Conservation (phyloP, 306 rosid species). For the Chamaecrista fasciculata region DNA sequence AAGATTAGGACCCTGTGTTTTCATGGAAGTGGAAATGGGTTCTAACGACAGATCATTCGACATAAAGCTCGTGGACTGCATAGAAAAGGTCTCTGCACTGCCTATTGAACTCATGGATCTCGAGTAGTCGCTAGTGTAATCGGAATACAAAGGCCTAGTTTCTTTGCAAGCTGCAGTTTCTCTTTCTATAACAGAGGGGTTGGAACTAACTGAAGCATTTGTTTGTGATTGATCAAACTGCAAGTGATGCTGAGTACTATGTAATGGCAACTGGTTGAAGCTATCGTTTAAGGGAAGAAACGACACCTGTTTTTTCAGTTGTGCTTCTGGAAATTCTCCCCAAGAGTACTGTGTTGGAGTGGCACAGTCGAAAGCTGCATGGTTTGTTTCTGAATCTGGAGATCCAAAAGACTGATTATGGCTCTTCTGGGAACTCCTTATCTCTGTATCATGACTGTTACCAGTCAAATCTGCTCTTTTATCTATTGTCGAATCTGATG, state of each 20-base stretch:
- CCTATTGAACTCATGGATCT: slow-evolving; percentile 35
- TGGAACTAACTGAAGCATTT: slow-evolving; percentile 42
- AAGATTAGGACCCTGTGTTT: slow-evolving; percentile 39
- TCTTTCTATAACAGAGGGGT: slow-evolving; percentile 32
- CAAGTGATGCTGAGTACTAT: slow-evolving; percentile 31
- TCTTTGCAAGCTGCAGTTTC: slow-evolving; percentile 37
- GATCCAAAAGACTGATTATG: slow-evolving; percentile 40
- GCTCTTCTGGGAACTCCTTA: slow-evolving; percentile 33
- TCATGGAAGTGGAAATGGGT: slow-evolving; percentile 43
- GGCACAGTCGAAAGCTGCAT: slow-evolving; percentile 39
- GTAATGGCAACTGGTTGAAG: slow-evolving; percentile 51
- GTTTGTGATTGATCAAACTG: slow-evolving; percentile 46
- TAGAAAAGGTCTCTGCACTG: slow-evolving; percentile 36
- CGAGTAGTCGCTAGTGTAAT: slow-evolving; percentile 28
- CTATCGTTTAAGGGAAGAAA: slow-evolving; percentile 38
- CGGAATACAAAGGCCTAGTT: slow-evolving; percentile 41
- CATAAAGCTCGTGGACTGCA: slow-evolving; percentile 36
- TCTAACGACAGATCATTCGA: slow-evolving; percentile 45
- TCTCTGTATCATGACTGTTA: slow-evolving; percentile 40
- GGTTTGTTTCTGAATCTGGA: slow-evolving; percentile 46
- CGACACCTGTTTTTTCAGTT: slow-evolving; percentile 47
- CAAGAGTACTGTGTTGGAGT: slow-evolving; percentile 42
- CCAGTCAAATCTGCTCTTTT: slow-evolving; percentile 29
- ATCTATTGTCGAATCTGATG: slow-evolving; percentile 41
- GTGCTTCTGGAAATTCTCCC: slow-evolving; percentile 38